Evolutionary conservation across 257 asterid genomes (phyloP).

Genomic region (Solanum arcanum): DNA sequence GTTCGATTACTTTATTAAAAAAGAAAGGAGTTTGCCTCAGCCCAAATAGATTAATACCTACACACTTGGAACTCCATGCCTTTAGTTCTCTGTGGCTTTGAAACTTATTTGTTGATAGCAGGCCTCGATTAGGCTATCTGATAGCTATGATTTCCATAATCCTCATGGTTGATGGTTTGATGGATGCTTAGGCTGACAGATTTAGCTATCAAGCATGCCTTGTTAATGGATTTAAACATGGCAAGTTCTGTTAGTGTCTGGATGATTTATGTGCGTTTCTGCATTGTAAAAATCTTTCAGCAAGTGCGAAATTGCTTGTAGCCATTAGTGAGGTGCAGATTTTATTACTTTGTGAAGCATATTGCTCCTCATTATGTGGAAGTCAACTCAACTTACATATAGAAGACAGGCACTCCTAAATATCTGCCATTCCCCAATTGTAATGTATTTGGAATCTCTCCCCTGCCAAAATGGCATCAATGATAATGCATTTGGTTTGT

Average conservation of each 20-base stretch:
- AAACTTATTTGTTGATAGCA: not conserved
- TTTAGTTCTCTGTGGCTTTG: not conserved
- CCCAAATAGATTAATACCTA: not conserved
- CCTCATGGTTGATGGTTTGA: not conserved
- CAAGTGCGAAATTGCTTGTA: not conserved
- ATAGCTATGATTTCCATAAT: not conserved
- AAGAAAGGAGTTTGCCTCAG: not conserved
- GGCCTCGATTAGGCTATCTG: not conserved
- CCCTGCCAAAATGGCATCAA: not conserved
- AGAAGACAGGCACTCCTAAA: not conserved
- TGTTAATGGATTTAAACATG: not conserved
- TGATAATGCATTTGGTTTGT: not conserved
- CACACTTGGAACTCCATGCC: not conserved
- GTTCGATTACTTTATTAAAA: not conserved
- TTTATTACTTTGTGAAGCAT: not conserved
- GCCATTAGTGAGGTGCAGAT: not conserved
- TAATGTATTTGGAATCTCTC: not conserved
- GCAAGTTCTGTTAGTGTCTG: not conserved
- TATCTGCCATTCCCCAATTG: not conserved
- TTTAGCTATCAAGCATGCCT: not conserved
- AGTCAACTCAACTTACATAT: not conserved
- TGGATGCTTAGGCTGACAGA: not conserved
- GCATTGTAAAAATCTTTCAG: not conserved
- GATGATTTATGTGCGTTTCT: not conserved
- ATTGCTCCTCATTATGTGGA: not conserved